A percentile compares a stretch with the other conserved stretches of the same genome.
These are phyloP conservation scores for Dentipellis sp. DNA, from an alignment of 768 basidiomycete species.

Conservation along the genomic window DNA sequence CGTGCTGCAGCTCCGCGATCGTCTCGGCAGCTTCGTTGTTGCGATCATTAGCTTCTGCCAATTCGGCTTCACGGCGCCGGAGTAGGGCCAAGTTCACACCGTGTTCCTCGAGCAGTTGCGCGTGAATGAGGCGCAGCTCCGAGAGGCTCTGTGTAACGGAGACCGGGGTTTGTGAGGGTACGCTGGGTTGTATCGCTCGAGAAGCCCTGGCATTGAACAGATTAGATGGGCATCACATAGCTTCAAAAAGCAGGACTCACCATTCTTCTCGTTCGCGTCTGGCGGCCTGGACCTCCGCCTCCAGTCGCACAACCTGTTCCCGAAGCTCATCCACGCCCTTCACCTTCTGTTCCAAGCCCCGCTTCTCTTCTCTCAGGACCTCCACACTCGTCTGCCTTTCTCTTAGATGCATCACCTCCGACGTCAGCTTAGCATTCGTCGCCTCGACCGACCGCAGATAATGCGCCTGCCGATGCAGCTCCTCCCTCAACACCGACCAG, in stretches of 20 bases:
- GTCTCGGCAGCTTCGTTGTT: constrained; percentile 25
- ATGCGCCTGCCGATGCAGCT: constrained; percentile 55
- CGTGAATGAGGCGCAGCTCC: constrained; percentile 50
- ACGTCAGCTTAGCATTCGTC: constrained; percentile 43
- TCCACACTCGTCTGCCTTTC: constrained; percentile 54
- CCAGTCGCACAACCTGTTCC: constrained; percentile 44
- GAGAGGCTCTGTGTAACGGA: constrained; percentile 51
- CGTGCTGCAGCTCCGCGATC: constrained; percentile 25
- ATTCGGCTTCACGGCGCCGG: constrained; percentile 42
- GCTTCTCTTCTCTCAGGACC: constrained; percentile 68
- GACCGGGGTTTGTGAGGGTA: constrained; percentile 38
- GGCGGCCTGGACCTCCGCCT: constrained; percentile 58
- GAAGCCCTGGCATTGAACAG: constrained; percentile 25
- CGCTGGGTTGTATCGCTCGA: constrained; percentile 23
- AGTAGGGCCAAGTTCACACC: constrained; percentile 48
- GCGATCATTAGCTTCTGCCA: constrained; percentile 17
- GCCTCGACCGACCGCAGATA: constrained; percentile 54
- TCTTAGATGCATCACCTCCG: constrained; percentile 44
- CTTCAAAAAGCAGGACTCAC: constrained; percentile 22
- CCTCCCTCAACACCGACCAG: constrained; percentile 57
- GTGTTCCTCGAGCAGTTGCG: constrained; percentile 56
- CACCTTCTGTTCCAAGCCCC: constrained; percentile 47
- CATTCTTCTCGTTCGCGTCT: constrained; percentile 49
- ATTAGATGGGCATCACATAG: not conserved
- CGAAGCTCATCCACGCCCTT: constrained; percentile 42